Base-by-base conservation (phyloP, 495 filamentous ascomycete species). In the Niebla homalea region DNA sequence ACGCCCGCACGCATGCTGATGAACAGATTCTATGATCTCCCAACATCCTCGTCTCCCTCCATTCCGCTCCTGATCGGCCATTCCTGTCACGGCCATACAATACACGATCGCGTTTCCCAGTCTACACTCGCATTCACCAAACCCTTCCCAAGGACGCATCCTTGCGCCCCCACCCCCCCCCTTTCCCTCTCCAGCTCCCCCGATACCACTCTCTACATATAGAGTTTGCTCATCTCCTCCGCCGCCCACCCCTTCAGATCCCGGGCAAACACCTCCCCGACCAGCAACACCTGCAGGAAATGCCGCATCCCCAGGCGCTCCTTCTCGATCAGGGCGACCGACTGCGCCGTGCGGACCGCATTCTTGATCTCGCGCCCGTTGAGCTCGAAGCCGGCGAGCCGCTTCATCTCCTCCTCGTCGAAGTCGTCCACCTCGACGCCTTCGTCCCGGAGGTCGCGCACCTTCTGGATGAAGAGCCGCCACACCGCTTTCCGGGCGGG, bases 291-390 rank as follows among this genome's bases (percentile, higher is more conserved):
- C 44, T 81, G 75, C 55, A 79, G 81, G 66, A 94, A 87, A 61
- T 94, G 86, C 39, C 78, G 75, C 81, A 94, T 89, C 2, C 75
- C 73, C 5, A 94, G 71, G 1, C 73, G 72, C 36, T 79, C 73
- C 36, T 70, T 70, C 62, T 89, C 84, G 54, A 87, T 84, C 51
- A 92, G 77, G 3, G 89, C 89, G 14, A 94, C 72, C 0, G 84
- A 83, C 63, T 94, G 89, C 1, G 89, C 86, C 3, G 87, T 89
- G 46, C 85, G 77, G 39, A 94, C 83, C 5, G 81, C 84, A 64
- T 95, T 94, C 70, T 95, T 95, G 74, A 95, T 95, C 81, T 94
- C 88, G 52, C 89, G 78, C n/a, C 89, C 89, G 59, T 95, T 95
- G 48, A 95, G 65, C 37, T 79, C 79, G 59, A 83, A 77, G 39